Evolutionary conservation across 371 early-diverging fungal genomes (phyloP).

Genomic region (Amoeboaphelidium protococcarum): DNA sequence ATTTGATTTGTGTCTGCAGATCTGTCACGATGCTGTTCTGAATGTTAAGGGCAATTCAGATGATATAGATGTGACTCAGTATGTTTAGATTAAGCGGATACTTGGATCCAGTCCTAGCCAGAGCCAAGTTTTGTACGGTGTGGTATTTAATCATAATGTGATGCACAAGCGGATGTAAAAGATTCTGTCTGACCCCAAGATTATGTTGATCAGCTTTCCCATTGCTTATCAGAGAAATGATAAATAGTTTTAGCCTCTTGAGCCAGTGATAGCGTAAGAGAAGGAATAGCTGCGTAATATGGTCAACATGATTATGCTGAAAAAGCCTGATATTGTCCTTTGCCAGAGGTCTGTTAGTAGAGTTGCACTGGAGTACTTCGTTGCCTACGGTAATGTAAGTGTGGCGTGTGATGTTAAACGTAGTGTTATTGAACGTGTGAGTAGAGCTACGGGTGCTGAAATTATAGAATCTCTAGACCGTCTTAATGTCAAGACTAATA

Average conservation of each 20-base stretch:
- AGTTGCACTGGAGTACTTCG: conserved; percentile 47
- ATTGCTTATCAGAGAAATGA: conserved; percentile 59
- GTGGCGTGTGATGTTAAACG: conserved; percentile 58
- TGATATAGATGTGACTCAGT: conserved; percentile 56
- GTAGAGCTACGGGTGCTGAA: conserved; percentile 53
- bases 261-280: conserved; percentile 55
- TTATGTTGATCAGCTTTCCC: conserved; percentile 57
- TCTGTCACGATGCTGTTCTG: no score
- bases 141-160: conserved; percentile 60
- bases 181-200: conserved; percentile 30
- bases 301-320: conserved; percentile 35
- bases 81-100: conserved; percentile 71
- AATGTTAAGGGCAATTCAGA: no score
- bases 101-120: conserved; percentile 52
- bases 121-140: conserved; percentile 42
- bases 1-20: no score
- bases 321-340: conserved; percentile 48
- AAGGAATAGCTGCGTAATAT: conserved; percentile 47
- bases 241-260: conserved; percentile 46
- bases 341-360: conserved; percentile 46
- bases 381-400: conserved; percentile 36
- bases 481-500: conserved; percentile 15
- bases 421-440: conserved; percentile 42
- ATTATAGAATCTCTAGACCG: conserved; percentile 49
- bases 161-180: conserved; percentile 56